Base-by-base conservation (phyloP, 164 flowering plant genomes). In the Liquidambar formosana region DNA sequence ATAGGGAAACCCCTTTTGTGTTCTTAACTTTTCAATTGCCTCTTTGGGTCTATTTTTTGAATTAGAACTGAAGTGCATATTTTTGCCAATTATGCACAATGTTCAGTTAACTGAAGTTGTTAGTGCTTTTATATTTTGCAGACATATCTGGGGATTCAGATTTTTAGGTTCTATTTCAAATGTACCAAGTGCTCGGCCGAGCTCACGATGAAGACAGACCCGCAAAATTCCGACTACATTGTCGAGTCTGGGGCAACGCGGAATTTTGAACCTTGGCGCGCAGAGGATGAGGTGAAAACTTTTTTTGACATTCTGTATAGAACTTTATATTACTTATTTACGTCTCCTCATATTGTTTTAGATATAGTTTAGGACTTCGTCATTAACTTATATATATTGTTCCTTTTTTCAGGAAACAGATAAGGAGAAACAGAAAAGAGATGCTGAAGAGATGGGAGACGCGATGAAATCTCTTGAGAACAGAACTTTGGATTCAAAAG, bases 251-350 rank as follows among this genome's bases (percentile, higher is more conserved):
- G 99, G 28, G 99, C 99, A 44, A 72, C 86, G 2, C 80, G 99
- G 38, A 94, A 94, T 78, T 94, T 83, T 73, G 99, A 94, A 78
- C 99, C 97, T 57, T 94, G 99, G 99, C 95, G 99, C 63, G 87
- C 83, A 1, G 96, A 91, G 78, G 97, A 94, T 80, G 99, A 92
- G 89, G 41, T 33, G 41, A 33, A 33, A 33, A 33, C 41, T 33
- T 33, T n/a, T n/a, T n/a, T n/a, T n/a, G n/a, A n/a, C n/a, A n/a
- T n/a, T n/a, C n/a, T n/a, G n/a, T n/a, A n/a, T n/a, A 33, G 4
- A 33, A 33, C 41, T 33, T 33, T 33, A 33, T 33, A 6, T 6
- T 33, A 33, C 6, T 2, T 33, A 33, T 33, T 33, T 33, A 33
- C 4, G 6, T 33, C 41, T 6, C 6, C 41, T 33, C 2, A 6